Conservation (phyloP, 2,329 filamentous ascomycete species). For the Tetracladium maxilliforme region DNA sequence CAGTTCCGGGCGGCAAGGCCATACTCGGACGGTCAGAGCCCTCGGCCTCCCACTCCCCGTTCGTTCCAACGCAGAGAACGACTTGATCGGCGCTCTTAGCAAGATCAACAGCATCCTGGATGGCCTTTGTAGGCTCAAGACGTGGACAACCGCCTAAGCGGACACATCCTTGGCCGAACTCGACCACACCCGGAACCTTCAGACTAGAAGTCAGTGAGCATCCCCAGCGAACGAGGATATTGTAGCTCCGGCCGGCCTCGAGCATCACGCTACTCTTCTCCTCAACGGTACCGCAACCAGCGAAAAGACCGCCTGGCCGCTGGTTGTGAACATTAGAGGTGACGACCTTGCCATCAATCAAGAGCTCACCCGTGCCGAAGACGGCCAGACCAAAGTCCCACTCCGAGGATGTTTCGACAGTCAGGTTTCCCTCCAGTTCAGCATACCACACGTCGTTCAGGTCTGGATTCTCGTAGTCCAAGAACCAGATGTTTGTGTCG, state of each 20-base stretch:
- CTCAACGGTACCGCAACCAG: slow-evolving; percentile 18
- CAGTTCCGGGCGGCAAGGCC: slow-evolving; percentile 10
- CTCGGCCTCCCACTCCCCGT: slow-evolving; percentile 24
- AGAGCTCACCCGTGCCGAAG: slow-evolving; percentile 18
- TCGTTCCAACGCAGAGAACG: slow-evolving; percentile 42
- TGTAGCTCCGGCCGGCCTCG: slow-evolving; percentile 14
- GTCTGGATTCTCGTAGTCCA: slow-evolving; percentile 2
- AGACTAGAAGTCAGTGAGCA: slow-evolving; percentile 12
- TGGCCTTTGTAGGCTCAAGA: slow-evolving; percentile 5
- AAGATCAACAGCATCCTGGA: slow-evolving; percentile 28
- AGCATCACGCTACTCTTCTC: slow-evolving; percentile 11
- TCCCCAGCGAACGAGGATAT: slow-evolving; percentile 14
- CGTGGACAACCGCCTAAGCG: slow-evolving; percentile 12
- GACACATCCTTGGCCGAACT: slow-evolving; percentile 11
- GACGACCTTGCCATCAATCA: slow-evolving; percentile 15
- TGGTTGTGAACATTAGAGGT: slow-evolving; percentile 17
- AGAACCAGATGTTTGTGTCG: slow-evolving; percentile 2
- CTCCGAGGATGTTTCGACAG: too few species aligned
- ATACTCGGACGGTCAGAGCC: slow-evolving; percentile 11
- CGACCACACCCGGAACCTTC: slow-evolving; percentile 10
- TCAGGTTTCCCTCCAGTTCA: slow-evolving; percentile 1
- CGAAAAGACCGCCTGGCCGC: slow-evolving; percentile 19
- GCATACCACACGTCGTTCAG: slow-evolving; percentile 2
- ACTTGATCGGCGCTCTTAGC: slow-evolving; percentile 43
- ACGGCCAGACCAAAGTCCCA: slow-evolving; percentile 19